These are phyloP conservation scores for Aechmea fasciata DNA, from an alignment of 176 grass and related monocot species.

Conservation along the genomic window DNA sequence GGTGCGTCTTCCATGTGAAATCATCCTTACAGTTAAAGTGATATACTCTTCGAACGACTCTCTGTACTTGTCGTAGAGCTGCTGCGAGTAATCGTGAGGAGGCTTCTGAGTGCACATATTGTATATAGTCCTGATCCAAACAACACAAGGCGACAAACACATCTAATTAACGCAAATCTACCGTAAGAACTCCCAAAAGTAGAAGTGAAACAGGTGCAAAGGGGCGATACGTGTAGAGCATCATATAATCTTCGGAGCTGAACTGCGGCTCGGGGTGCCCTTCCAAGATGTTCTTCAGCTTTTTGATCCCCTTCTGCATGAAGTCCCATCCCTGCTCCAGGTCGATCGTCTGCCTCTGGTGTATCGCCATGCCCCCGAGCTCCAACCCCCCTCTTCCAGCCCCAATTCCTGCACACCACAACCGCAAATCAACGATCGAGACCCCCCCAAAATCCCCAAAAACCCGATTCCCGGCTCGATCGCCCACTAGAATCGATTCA, in stretches of 20 bases:
- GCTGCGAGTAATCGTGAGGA: conserved; percentile 72
- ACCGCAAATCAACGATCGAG: background rate
- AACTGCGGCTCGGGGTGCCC: conserved; percentile 56
- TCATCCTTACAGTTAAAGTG: conserved; percentile 39
- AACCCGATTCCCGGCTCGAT: background rate
- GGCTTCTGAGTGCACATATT: conserved; percentile 97
- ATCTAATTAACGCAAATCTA: background rate
- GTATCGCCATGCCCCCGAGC: conserved; percentile 39
- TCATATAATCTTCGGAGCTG: conserved; percentile 81
- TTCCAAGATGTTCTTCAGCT: conserved; percentile 83
- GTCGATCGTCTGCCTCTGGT: conserved; percentile 79
- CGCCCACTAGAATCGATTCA: background rate
- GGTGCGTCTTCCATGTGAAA: background rate
- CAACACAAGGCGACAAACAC: background rate
- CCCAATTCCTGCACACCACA: conserved; percentile 6
- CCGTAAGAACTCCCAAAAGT: background rate
- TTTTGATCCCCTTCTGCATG: conserved; percentile 78
- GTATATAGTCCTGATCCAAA: conserved; percentile 63
- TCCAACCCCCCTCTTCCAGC: background rate
- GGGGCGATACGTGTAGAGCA: conserved; percentile 70
- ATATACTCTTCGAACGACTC: conserved; percentile 81
- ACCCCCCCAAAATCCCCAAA: background rate
- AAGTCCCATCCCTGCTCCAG: conserved; percentile 74
- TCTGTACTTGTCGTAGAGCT: conserved; percentile 90
- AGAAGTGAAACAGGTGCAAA: background rate